Percentiles rank a stretch among this genome's conserved stretches.
phyloP scores from a whole-genome alignment of 495 filamentous ascomycete genomes.

The Hyaloscypha hepaticicola region DNA sequence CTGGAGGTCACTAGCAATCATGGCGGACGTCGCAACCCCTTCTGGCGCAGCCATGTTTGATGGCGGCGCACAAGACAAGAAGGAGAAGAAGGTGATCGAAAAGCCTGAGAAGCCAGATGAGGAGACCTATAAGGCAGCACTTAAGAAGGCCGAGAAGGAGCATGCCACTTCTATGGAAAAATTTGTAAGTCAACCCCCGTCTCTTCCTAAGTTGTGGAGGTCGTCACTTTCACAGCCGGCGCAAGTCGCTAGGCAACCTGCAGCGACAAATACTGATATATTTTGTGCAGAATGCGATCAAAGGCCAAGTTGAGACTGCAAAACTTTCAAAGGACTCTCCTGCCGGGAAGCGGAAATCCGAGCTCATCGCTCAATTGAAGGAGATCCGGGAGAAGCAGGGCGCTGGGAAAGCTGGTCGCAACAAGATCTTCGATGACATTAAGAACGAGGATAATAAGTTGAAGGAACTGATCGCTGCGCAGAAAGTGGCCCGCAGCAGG shows the following conservation, averaged over 20 bases:
- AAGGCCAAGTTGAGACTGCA: conserved; percentile 78
- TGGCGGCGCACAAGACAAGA: conserved; percentile 29
- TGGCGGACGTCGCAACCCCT: conserved; percentile 32
- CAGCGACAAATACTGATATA: conserved; percentile 18
- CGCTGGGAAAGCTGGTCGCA: conserved; percentile 75
- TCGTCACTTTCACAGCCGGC: not conserved
- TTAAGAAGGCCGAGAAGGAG: conserved; percentile 80
- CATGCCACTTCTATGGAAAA: conserved; percentile 69
- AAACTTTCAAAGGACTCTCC: conserved; percentile 67
- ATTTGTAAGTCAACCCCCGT: conserved; percentile 60
- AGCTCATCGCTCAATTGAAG: conserved; percentile 70
- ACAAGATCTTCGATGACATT: conserved; percentile 77
- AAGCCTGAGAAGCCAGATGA: conserved; percentile 73
- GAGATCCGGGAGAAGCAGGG: conserved; percentile 79
- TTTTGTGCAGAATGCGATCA: conserved; percentile 70
- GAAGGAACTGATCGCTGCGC: conserved; percentile 59
- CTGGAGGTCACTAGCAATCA: conserved; percentile 9
- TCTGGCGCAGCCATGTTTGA: conserved; percentile 25
- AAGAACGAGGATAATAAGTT: conserved; percentile 80
- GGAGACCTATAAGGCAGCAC: conserved; percentile 64
- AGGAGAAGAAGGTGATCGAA: conserved; percentile 39
- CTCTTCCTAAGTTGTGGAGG: not conserved
- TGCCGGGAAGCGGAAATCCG: conserved; percentile 70
- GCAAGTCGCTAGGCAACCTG: not conserved
- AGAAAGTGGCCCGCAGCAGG: conserved; percentile 75